Evolutionary conservation across 306 rosid genomes (phyloP).

Genomic region (Citrullus amarus): DNA sequence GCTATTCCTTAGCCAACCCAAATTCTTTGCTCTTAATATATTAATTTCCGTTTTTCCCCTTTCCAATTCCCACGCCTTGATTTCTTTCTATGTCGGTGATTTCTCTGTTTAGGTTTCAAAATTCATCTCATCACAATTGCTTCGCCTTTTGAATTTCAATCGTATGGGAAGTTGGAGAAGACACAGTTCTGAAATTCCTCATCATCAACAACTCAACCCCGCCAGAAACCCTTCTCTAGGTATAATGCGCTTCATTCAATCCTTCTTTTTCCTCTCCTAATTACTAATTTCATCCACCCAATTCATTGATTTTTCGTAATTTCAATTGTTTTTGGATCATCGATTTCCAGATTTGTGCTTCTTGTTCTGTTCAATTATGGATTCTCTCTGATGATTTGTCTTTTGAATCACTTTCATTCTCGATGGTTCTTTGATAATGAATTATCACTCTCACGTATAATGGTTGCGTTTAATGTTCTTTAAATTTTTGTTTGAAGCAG

Average conservation of each 20-base stretch:
- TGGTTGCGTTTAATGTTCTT: not conserved
- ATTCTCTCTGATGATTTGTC: not conserved
- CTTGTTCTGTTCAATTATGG: not conserved
- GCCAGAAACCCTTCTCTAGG: conserved; percentile 51
- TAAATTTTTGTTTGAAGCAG: too few species aligned
- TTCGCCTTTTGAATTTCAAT: conserved; percentile 1
- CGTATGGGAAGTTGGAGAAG: conserved; percentile 56
- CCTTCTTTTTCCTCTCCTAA: not conserved
- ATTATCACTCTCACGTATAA: not conserved
- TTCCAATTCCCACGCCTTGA: not conserved
- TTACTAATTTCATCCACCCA: not conserved
- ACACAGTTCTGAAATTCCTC: conserved; percentile 23
- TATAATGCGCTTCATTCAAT: conserved; percentile 9
- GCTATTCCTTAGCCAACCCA: not conserved
- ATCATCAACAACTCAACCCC: conserved; percentile 19
- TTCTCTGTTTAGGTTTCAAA: not conserved
- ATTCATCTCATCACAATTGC: not conserved
- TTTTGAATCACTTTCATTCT: not conserved
- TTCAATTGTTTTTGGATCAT: too few species aligned
- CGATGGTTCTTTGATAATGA: not conserved
- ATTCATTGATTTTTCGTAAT: not conserved
- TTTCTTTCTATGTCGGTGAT: not conserved
- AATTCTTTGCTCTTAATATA: not conserved
- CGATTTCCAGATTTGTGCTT: not conserved
- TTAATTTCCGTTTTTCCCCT: not conserved